Percentiles rank a stretch among this genome's conserved stretches.
phyloP scores from a whole-genome alignment of 257 asterid species.

The Voacanga thouarsii region DNA sequence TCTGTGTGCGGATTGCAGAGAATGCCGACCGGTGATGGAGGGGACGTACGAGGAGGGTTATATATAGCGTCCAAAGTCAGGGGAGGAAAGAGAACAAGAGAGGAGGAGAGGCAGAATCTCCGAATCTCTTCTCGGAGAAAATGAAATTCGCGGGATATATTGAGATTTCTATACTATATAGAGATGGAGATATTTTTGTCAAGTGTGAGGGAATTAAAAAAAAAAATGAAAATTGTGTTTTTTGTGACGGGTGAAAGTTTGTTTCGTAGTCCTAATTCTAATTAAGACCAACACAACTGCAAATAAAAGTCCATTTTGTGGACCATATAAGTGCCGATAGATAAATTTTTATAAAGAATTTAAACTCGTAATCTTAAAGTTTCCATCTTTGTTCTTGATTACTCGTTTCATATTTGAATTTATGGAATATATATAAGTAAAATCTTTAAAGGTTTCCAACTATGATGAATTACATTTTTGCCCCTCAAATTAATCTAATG shows the following conservation, averaged over 20 bases:
- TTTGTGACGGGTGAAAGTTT: too few species aligned
- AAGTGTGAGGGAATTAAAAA: neutral
- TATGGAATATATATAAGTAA: too few species aligned
- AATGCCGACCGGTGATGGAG: constrained; percentile 26
- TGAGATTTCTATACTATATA: too few species aligned
- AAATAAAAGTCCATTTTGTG: too few species aligned
- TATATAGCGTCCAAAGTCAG: constrained; percentile 37
- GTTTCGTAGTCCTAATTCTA: too few species aligned
- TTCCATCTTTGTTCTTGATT: too few species aligned
- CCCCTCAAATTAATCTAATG: neutral
- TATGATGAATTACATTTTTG: neutral
- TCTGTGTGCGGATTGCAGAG: neutral
- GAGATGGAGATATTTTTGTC: neutral
- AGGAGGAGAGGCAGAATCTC: neutral
- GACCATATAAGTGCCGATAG: too few species aligned
- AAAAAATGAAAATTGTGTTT: too few species aligned
- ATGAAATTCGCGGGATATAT: constrained; percentile 2
- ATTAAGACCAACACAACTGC: too few species aligned
- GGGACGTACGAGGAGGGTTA: constrained; percentile 20
- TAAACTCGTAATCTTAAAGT: too few species aligned
- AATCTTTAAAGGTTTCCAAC: neutral
- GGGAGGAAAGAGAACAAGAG: neutral
- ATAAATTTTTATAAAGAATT: too few species aligned
- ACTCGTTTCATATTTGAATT: too few species aligned
- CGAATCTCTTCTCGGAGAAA: neutral